Evolutionary conservation across 2,329 filamentous ascomycete genomes (phyloP).

Genomic region (Alternaria gaisen): DNA sequence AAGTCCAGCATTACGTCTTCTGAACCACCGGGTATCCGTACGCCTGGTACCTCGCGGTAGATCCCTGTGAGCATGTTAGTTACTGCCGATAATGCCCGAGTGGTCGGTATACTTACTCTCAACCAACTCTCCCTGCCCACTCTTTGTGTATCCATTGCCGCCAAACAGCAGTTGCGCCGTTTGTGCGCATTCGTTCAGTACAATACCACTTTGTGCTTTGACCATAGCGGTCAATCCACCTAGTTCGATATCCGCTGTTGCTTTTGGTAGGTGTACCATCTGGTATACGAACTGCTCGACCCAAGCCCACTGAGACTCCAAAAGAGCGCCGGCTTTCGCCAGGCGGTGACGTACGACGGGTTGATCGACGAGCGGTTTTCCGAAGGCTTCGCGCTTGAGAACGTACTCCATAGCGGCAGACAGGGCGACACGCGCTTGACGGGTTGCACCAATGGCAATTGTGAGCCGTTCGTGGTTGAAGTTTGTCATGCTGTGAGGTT

Average conservation of each 20-base stretch:
- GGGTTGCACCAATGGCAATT: conserved; percentile 70
- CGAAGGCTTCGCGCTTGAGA: conserved; percentile 72
- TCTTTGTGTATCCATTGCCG: conserved; percentile 75
- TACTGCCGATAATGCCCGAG: background rate
- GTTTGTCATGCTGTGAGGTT: conserved; percentile 67
- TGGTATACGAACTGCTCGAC: conserved; percentile 75
- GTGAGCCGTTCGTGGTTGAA: conserved; percentile 80
- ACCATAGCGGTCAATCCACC: conserved; percentile 76
- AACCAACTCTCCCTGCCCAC: conserved; percentile 74
- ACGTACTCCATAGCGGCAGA: conserved; percentile 68
- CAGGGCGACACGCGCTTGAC: conserved; percentile 69
- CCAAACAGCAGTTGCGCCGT: conserved; percentile 76
- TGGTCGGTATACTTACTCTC: conserved; percentile 64
- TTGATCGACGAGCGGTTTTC: conserved; percentile 75
- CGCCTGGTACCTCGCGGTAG: conserved; percentile 69
- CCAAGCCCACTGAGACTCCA: conserved; percentile 77
- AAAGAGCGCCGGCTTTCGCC: conserved; percentile 72
- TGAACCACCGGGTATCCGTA: conserved; percentile 70
- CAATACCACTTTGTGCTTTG: conserved; percentile 77
- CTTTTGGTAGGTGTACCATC: conserved; percentile 68
- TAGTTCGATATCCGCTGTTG: conserved; percentile 69
- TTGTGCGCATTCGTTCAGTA: conserved; percentile 75
- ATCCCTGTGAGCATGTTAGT: conserved; percentile 57
- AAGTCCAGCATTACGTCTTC: conserved; percentile 79
- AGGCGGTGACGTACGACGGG: conserved; percentile 77